These are phyloP conservation scores for Aspergillus viridinutans DNA, from an alignment of 2,329 filamentous ascomycete species.

Conservation along the genomic window DNA sequence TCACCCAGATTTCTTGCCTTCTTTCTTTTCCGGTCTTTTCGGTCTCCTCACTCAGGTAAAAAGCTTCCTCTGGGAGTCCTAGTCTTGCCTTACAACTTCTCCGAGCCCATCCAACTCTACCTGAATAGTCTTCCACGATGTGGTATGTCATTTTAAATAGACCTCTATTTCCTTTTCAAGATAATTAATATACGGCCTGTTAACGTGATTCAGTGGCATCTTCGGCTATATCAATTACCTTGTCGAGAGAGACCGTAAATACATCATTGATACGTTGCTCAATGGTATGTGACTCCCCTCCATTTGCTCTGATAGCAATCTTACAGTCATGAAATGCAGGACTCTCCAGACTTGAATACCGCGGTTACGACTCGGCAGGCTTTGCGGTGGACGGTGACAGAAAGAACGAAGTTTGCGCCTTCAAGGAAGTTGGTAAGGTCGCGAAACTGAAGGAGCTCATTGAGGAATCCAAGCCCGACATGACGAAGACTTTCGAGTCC, in stretches of 20 bases:
- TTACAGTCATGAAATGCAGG: conserved; percentile 49
- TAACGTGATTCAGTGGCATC: conserved; percentile 31
- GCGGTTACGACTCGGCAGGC: conserved; percentile 97
- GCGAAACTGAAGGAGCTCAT: conserved; percentile 93
- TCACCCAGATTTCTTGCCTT: background rate
- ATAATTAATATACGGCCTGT: background rate
- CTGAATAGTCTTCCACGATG: conserved; percentile 23
- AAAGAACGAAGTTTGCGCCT: conserved; percentile 95
- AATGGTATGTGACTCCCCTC: conserved; percentile 64
- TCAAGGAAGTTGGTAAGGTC: conserved; percentile 99
- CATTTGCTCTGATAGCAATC: background rate
- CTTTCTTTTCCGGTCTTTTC: conserved; percentile 2
- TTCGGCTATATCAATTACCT: conserved; percentile 99
- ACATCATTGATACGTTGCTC: conserved; percentile 91
- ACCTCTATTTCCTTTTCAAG: background rate
- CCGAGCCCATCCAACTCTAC: background rate
- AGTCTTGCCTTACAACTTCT: background rate
- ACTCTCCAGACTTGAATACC: conserved; percentile 93
- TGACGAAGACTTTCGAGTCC: conserved; percentile 92
- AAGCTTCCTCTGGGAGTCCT: background rate
- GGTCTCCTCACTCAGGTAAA: background rate
- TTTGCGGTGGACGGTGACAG: conserved; percentile 96
- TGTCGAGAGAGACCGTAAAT: conserved; percentile 97
- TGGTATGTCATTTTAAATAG: conserved; percentile 25
- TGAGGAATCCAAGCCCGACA: conserved; percentile 74